phyloP scores from a whole-genome alignment of 208 protist species.

The Endotrypanum monterogeii region DNA sequence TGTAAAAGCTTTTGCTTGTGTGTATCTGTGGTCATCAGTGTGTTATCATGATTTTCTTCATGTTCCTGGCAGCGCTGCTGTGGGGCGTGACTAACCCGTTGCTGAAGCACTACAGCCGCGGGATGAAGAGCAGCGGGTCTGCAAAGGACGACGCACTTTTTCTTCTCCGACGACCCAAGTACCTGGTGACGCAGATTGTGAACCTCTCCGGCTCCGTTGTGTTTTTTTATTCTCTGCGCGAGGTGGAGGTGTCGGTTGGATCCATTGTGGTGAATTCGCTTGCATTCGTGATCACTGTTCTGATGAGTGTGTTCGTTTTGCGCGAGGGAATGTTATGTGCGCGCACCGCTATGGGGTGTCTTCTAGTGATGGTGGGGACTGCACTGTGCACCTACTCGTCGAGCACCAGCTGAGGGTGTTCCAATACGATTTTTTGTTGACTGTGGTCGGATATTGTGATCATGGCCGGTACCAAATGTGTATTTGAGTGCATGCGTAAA shows the following conservation, averaged over 20 bases:
- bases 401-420: constrained; percentile 15
- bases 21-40: no score
- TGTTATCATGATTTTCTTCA: constrained; percentile 52
- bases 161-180: constrained; percentile 70
- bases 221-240: constrained; percentile 77
- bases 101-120: constrained; percentile 78
- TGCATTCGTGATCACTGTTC: constrained; percentile 80
- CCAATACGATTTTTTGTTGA: neutral
- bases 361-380: constrained; percentile 70
- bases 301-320: constrained; percentile 74
- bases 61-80: constrained; percentile 72
- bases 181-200: constrained; percentile 57
- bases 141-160: constrained; percentile 62
- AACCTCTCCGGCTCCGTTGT: constrained; percentile 78
- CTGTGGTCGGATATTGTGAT: neutral
- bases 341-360: constrained; percentile 46
- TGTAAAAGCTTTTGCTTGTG: neutral
- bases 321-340: constrained; percentile 56
- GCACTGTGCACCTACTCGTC: constrained; percentile 72
- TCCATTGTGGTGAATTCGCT: constrained; percentile 86
- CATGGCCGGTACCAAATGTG: neutral
- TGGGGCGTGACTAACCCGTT: constrained; percentile 89
- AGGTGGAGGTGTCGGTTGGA: constrained; percentile 78
- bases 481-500: neutral
- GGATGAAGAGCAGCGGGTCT: constrained; percentile 57